phyloP scores from a whole-genome alignment of 345 rosid species.

The Gossypium turneri region DNA sequence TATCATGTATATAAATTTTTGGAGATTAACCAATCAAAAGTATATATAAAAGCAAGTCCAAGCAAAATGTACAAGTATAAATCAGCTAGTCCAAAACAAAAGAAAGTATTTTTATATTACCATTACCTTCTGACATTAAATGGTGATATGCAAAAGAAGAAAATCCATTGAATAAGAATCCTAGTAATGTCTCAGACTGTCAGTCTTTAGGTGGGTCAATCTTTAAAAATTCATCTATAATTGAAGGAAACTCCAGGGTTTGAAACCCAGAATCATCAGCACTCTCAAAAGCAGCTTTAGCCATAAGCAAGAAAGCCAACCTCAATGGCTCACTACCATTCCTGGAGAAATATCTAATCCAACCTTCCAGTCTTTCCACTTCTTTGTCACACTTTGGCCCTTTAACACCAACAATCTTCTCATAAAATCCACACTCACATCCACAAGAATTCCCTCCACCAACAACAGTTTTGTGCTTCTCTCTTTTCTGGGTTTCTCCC shows the following conservation, averaged over 20 bases:
- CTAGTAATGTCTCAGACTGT: conserved; percentile 2
- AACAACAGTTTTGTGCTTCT: conserved; percentile 13
- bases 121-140: neutral
- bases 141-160: neutral
- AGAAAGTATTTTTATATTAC: neutral
- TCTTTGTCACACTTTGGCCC: conserved; percentile 46
- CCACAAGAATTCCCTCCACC: conserved; percentile 18
- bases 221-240: conserved; percentile 36
- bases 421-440: conserved; percentile 41
- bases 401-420: conserved; percentile 45
- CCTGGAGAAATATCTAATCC: conserved; percentile 35
- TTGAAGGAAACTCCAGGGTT: conserved; percentile 43
- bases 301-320: conserved; percentile 46
- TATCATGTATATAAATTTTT: neutral
- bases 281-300: conserved; percentile 35
- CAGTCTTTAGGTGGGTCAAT: conserved; percentile 36
- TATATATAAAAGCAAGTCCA: neutral
- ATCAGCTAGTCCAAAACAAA: neutral
- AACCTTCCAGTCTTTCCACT: conserved; percentile 39
- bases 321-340: conserved; percentile 38
- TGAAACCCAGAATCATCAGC: conserved; percentile 21
- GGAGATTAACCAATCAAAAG: neutral
- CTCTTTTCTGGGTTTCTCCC: conserved; percentile 14
- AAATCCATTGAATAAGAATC: neutral
- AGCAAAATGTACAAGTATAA: neutral